Conservation (phyloP, 495 filamentous ascomycete species). For the Friedmanniomyces simplex region DNA sequence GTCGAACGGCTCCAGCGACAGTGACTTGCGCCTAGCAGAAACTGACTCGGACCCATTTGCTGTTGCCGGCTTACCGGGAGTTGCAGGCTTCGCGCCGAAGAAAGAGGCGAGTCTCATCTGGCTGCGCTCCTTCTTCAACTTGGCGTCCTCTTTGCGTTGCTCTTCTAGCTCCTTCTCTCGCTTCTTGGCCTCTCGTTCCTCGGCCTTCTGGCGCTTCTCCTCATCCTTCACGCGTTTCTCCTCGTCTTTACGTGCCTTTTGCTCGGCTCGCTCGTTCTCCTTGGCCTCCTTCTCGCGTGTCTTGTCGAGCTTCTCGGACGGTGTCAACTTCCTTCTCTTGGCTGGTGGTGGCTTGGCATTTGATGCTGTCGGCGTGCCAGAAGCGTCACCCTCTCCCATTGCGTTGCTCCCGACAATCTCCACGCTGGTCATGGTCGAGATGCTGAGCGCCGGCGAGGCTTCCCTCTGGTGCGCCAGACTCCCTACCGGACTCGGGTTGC, state of each 20-base stretch:
- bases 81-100: conserved; percentile 13
- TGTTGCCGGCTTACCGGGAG: not conserved
- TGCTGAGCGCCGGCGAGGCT: conserved; percentile 17
- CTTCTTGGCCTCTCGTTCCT: conserved; percentile 38
- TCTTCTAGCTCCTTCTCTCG: conserved; percentile 40
- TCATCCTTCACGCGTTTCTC: conserved; percentile 32
- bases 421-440: conserved; percentile 16
- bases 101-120: conserved; percentile 22
- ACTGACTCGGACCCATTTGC: not conserved
- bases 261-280: conserved; percentile 31
- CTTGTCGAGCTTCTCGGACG: conserved; percentile 38
- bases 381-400: not conserved
- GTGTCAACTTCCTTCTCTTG: conserved; percentile 33
- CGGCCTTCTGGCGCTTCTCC: conserved; percentile 31
- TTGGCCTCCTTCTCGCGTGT: conserved; percentile 44
- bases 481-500: conserved; percentile 18
- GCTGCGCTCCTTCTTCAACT: conserved; percentile 55
- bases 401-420: not conserved
- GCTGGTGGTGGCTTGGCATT: conserved; percentile 11
- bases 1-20: conserved; percentile 26
- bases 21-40: conserved; percentile 19
- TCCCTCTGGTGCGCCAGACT: conserved; percentile 4
- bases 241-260: conserved; percentile 29
- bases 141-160: conserved; percentile 53
- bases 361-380: not conserved